Conservation (phyloP, 2,329 filamentous ascomycete genomes). For the Fusarium xyrophilum region DNA sequence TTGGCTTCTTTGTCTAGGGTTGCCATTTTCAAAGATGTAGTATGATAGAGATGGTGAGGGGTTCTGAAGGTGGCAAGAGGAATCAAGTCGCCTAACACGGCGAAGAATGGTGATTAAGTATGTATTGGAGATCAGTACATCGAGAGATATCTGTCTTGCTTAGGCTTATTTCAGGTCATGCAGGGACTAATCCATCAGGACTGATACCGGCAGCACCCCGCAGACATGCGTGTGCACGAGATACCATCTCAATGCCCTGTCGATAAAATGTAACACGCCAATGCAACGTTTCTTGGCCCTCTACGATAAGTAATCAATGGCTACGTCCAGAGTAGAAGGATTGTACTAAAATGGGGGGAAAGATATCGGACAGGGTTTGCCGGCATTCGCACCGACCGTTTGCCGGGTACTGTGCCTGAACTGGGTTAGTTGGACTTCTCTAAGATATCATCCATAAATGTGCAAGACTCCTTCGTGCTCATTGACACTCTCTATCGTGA, state of each 20-base stretch:
- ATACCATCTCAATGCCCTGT: background rate
- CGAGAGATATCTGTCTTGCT: background rate
- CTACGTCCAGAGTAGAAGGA: background rate
- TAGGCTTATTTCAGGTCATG: background rate
- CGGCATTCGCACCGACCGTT: background rate
- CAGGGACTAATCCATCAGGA: background rate
- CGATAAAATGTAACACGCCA: background rate
- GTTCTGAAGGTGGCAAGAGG: background rate
- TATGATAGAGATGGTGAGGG: background rate
- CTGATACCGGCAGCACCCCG: background rate
- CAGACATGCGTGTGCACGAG: background rate
- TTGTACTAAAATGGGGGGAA: background rate
- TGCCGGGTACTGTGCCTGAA: background rate
- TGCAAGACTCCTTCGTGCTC: background rate
- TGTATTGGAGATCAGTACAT: background rate
- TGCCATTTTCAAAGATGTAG: background rate
- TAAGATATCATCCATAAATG: background rate
- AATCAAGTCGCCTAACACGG: rapidly evolving
- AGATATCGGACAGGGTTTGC: background rate
- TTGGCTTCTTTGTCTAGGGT: background rate
- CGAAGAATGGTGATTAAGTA: background rate
- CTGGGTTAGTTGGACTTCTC: background rate
- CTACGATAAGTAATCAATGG: background rate
- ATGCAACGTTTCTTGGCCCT: background rate
- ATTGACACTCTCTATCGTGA: background rate